Conservation (phyloP, 164 flowering plant species). For the Taxillus chinensis region DNA sequence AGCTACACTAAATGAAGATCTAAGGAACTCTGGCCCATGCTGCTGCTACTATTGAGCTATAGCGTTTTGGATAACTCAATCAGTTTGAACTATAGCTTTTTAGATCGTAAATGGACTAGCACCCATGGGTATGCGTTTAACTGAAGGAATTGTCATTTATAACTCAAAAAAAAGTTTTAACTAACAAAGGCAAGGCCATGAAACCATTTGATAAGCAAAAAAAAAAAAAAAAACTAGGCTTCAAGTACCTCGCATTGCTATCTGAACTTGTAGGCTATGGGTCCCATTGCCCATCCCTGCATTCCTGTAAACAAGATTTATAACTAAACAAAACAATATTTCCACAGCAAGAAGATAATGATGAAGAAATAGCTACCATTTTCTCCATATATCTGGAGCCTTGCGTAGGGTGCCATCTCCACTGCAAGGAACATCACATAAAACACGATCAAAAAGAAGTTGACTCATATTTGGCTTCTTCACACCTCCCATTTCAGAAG, state of each 20-base stretch:
- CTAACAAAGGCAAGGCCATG: not conserved
- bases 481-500: conserved; percentile 18
- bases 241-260: conserved; percentile 77
- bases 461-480: conserved; percentile 25
- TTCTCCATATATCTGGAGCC: conserved; percentile 99
- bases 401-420: conserved; percentile 99
- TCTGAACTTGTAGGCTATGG: conserved; percentile 77
- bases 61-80: no score
- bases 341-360: not conserved
- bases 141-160: no score
- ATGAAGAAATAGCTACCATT: conserved; percentile 43
- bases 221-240: no score
- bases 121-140: no score
- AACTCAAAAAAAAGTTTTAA: no score
- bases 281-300: conserved; percentile 88
- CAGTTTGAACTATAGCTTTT: no score
- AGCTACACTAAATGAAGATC: no score
- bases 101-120: no score
- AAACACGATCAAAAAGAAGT: conserved; percentile 84
- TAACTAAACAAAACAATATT: conserved; percentile 4
- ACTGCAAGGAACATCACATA: conserved; percentile 99
- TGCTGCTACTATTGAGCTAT: no score
- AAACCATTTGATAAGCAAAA: not conserved
- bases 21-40: no score
- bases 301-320: conserved; percentile 45